Evolutionary conservation across 768 basidiomycete species (phyloP).

Genomic region (Rossbeevera mucosa): DNA sequence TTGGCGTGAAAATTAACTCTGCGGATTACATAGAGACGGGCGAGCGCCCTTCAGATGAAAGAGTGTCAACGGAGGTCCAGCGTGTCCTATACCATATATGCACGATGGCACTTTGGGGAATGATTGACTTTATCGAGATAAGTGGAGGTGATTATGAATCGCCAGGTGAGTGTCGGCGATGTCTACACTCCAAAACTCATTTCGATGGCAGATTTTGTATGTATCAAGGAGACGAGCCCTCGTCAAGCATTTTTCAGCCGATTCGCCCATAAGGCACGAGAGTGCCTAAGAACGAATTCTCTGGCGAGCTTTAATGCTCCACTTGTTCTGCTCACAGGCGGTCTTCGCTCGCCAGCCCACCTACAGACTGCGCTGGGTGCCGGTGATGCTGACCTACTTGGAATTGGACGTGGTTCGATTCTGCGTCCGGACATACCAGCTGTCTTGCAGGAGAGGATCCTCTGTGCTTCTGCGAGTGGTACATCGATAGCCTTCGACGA

Average conservation of each 20-base stretch:
- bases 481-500: slow-evolving; percentile 19
- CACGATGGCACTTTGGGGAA: slow-evolving; percentile 57
- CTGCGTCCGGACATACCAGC: slow-evolving; percentile 57
- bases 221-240: slow-evolving; percentile 14
- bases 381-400: slow-evolving; percentile 67
- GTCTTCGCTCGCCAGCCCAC: slow-evolving; percentile 57
- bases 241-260: slow-evolving; percentile 72
- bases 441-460: slow-evolving; percentile 25
- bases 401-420: slow-evolving; percentile 67
- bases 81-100: slow-evolving; percentile 58
- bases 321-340: slow-evolving; percentile 76
- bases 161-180: slow-evolving; percentile 45
- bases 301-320: slow-evolving; percentile 36
- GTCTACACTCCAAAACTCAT: neutral
- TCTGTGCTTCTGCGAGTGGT: neutral
- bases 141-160: slow-evolving; percentile 85
- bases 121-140: slow-evolving; percentile 81
- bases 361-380: slow-evolving; percentile 50
- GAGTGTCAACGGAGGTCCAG: slow-evolving; percentile 21
- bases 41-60: slow-evolving; percentile 28
- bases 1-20: slow-evolving; percentile 79
- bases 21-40: slow-evolving; percentile 58
- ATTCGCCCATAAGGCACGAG: slow-evolving; percentile 57
- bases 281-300: slow-evolving; percentile 36
- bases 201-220: slow-evolving; percentile 42